phyloP scores from a whole-genome alignment of 23 red algal genomes.

The Gracilaria domingensis region DNA sequence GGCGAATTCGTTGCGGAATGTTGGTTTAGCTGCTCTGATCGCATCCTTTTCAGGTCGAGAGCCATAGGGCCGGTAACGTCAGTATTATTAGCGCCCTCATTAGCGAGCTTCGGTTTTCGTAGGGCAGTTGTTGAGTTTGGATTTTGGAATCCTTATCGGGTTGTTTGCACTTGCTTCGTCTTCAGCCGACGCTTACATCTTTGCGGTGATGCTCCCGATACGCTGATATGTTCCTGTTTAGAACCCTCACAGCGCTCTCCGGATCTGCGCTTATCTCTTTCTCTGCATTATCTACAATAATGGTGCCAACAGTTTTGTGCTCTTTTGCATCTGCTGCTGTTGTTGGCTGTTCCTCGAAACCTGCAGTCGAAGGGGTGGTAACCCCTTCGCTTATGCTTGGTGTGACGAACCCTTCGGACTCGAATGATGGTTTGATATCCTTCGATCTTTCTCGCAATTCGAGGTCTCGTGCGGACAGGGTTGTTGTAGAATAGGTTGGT shows the following conservation, averaged over 20 bases:
- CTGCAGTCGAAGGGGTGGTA: background rate
- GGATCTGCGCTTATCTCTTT: constrained; percentile 7
- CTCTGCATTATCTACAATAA: background rate
- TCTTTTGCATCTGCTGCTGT: background rate
- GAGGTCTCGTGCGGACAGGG: background rate
- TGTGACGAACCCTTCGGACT: background rate
- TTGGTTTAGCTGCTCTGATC: background rate
- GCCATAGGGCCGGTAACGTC: background rate
- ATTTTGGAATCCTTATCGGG: background rate
- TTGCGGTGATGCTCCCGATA: background rate
- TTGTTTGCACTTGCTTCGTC: constrained; percentile 37
- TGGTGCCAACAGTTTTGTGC: background rate
- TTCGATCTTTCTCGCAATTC: background rate
- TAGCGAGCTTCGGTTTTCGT: background rate
- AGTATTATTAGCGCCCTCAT: background rate
- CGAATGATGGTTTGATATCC: background rate
- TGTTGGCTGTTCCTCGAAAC: background rate
- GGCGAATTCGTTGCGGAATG: background rate
- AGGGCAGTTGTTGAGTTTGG: background rate
- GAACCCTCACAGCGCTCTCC: background rate
- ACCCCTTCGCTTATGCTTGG: background rate
- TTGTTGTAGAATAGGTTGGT: background rate
- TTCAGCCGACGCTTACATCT: constrained; percentile 3
- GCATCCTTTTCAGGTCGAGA: background rate
- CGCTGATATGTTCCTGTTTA: background rate